Conservation (phyloP, 257 asterid genomes). For the Solanum pennellii region DNA sequence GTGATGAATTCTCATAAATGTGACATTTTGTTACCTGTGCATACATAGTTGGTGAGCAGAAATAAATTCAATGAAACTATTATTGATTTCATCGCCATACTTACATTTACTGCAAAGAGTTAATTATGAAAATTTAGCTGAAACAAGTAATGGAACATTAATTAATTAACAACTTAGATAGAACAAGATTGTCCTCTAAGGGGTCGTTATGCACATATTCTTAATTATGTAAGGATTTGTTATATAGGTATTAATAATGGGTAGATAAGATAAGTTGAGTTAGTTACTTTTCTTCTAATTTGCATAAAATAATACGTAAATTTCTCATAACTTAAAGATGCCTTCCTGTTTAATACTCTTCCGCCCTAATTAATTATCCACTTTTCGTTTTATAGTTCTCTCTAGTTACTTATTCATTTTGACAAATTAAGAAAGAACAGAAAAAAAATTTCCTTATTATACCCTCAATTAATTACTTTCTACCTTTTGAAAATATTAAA, state of each 20-base stretch:
- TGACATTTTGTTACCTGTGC: background rate
- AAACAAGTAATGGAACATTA: background rate
- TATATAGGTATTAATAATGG: too few relatives aligned
- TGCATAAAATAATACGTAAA: too few relatives aligned
- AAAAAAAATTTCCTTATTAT: too few relatives aligned
- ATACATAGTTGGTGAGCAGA: background rate
- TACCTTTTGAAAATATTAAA: too few relatives aligned
- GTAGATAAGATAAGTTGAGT: background rate
- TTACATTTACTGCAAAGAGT: background rate
- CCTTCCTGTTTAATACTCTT: background rate
- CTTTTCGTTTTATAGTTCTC: too few relatives aligned
- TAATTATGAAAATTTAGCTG: background rate
- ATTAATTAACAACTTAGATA: background rate
- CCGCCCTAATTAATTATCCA: too few relatives aligned
- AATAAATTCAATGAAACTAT: background rate
- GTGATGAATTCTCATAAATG: background rate
- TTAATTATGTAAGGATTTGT: too few relatives aligned
- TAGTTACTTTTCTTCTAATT: too few relatives aligned
- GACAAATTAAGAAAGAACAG: too few relatives aligned
- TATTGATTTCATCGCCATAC: background rate
- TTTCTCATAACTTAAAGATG: background rate
- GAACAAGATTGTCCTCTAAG: background rate
- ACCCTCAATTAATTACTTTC: too few relatives aligned
- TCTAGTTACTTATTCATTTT: too few relatives aligned
- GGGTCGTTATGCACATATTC: background rate